Evolutionary conservation across 2,329 filamentous ascomycete species (phyloP), one percentile per base, ranked within the genome.

Genomic region (Arthrinium phaeospermum): DNA sequence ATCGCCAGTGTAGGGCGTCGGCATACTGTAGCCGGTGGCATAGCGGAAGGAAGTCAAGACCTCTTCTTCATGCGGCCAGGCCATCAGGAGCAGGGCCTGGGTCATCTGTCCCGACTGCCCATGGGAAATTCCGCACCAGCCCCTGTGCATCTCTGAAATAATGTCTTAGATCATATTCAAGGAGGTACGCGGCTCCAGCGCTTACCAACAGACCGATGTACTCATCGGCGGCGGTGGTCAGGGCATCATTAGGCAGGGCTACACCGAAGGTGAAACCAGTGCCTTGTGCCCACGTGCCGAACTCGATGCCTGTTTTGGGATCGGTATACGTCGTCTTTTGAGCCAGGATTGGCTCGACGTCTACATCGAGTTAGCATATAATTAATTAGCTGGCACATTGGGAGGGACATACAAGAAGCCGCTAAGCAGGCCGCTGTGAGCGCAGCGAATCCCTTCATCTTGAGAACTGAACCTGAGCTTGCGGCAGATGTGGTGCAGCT

Each of bases 11-110:
- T 93, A 93, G 47, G 87, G 78, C 0, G 84, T 84, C 0, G 91
- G 91, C 73, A 87, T 82, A 64, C 85, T 85, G 79, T 92, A 93
- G 68, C 90, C 90, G 10, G 85, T 85, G 5, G 88, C 85, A 75
- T 86, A 90, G 74, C 88, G 85, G 81, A 92, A 88, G 1, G 88
- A 88, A 0, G 90, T 91, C 45, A 89, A 82, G 70, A 92, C 84
- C 53, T 88, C 80, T 37, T 85, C 83, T 46, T 86, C 84, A 74
- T 87, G 83, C 7, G 88, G 85, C 86, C 89, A 92, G 6, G 88
- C 88, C 71, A 90, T 79, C 30, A 92, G 82, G 74, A 77, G 71
- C 69, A 80, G 70, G 49, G 79, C 77, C 41, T 80, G 74, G 13
- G 79, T 80, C 79, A 80, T 80, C 73, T 80, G 79, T n/a, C 79